Evolutionary conservation across 495 filamentous ascomycete genomes (phyloP).

Genomic region (Daldinia bambusicola): DNA sequence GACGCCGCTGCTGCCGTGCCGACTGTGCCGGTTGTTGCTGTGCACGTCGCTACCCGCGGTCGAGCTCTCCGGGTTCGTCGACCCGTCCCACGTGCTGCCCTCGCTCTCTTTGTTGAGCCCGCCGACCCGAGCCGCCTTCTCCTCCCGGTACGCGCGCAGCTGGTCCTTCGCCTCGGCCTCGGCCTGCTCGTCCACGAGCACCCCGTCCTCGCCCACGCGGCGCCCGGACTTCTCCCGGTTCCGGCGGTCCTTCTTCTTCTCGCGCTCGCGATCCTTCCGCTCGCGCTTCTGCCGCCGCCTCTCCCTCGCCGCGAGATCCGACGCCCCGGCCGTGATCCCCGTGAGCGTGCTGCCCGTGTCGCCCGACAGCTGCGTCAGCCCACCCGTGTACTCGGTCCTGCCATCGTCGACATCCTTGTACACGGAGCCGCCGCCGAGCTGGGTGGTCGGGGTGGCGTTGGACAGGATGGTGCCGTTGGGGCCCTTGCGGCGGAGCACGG

Average conservation of each 20-base stretch:
- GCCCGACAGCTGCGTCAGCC: constrained; percentile 53
- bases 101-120: constrained; percentile 84
- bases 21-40: constrained; percentile 57
- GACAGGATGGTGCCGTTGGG: constrained; percentile 84
- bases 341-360: constrained; percentile 52
- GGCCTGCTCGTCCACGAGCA: constrained; percentile 64
- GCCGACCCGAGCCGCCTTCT: constrained; percentile 84
- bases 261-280: constrained; percentile 59
- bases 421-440: constrained; percentile 81
- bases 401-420: constrained; percentile 73
- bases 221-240: constrained; percentile 53
- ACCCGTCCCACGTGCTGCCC: constrained; percentile 74
- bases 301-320: constrained; percentile 59
- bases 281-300: constrained; percentile 60
- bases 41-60: constrained; percentile 65
- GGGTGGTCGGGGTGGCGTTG: constrained; percentile 81
- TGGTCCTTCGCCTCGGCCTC: constrained; percentile 72
- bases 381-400: constrained; percentile 58
- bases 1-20: constrained; percentile 59
- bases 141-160: constrained; percentile 78
- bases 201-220: constrained; percentile 57
- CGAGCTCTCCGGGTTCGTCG: constrained; percentile 63
- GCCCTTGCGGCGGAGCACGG: constrained; percentile 90
- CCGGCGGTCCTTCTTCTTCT: constrained; percentile 58
- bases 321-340: constrained; percentile 60